Evolutionary conservation across 2,329 filamentous ascomycete species (phyloP), one percentile per base, ranked within the genome.

Genomic region (Emmonsia crescens): DNA sequence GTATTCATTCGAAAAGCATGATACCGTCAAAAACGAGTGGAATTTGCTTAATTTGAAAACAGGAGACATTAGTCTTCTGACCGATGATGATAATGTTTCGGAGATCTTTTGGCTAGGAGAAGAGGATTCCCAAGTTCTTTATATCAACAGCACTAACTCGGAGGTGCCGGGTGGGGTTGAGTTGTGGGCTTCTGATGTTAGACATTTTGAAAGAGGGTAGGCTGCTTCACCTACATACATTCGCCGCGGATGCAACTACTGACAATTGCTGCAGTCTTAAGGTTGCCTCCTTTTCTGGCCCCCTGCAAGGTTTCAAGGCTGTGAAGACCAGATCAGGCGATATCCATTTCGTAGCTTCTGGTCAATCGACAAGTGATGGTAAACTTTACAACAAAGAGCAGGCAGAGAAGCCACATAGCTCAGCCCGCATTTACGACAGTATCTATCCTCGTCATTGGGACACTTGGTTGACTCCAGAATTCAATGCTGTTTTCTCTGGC

Each of bases 381-480:
- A 77, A 83, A 1, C 80, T 94, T 31, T 86, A 86, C 75, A 89
- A 89, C 70, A 79, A 84, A 14, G 79, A 85, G 44, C 79, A 80
- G 16, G 84, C 83, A 44, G 76, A 82, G 64, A 84, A 85, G 69
- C 78, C 82, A 1, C 75, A 79, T 29, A 86, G 86, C 24, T 83
- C 84, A 3, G 90, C 84, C 33, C 86, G 83, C 68, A 81, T 91
- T 27, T 94, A 94, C 73, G 84, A 84, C 24, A 84, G 82, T 56
- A 82, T 92, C 31, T 94, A 89, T 69, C 88, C 89, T 33, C 83
- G 90, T 16, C 89, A 95, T 69, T 95, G 90, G 90, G 89, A 95
- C 71, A 74, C 81, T n/a, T 95, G 87, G 75, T 78, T 85, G 31
- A 85, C 82, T 0, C 82, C 85, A 54, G 86, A 89, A 68, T 84